Evolutionary conservation across 1,139 yeast genomes (phyloP), one percentile per base, ranked within the genome.

Genomic region (Candida buenavistaensis): DNA sequence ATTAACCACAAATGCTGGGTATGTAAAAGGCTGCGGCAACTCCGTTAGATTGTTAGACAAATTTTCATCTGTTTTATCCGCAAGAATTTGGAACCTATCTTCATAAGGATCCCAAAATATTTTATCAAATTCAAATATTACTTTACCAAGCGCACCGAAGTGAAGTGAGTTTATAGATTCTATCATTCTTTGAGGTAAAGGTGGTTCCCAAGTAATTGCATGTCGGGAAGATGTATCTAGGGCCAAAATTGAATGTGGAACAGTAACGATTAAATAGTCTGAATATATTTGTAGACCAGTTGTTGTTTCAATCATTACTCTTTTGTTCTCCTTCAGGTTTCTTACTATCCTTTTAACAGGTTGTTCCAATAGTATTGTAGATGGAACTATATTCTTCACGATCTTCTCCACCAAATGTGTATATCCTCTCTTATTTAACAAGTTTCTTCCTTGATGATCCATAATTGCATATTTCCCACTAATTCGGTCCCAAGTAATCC

Each of bases 91-190:
- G 44, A 78, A 71, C 31, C 84, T 57, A 51, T 82, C 89, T 21
- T 59, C 59, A 14, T 61, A 54, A 3, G 48, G 51, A 35, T 78
- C 73, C 96, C 96, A 87, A 70, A 85, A 84, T 1, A 74, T 62
- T 2, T 56, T 41, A 9, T 76, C 80, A 51, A 87, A 88, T 52
- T 84, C 94, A 45, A 88, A 71, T 0, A 84, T 64, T 5, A 85
- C 81, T 56, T 88, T 88, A 0, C 96, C 96, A 33, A 88, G 59
- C 1, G 85, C 76, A 0, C 88, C 90, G 55, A 78, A 81, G 46
- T 80, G 82, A 40, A 82, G 68, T 3, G 60, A 63, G 1, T 59
- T 44, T 6, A 85, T 55, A 0, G 87, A 68, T 0, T 60, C 60
- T 2, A 46, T 43, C 12, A 86, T 62, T 0, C 51, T 44, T 1